Conservation (phyloP, 257 asterid genomes). For the Solanum lycopersicoides region DNA sequence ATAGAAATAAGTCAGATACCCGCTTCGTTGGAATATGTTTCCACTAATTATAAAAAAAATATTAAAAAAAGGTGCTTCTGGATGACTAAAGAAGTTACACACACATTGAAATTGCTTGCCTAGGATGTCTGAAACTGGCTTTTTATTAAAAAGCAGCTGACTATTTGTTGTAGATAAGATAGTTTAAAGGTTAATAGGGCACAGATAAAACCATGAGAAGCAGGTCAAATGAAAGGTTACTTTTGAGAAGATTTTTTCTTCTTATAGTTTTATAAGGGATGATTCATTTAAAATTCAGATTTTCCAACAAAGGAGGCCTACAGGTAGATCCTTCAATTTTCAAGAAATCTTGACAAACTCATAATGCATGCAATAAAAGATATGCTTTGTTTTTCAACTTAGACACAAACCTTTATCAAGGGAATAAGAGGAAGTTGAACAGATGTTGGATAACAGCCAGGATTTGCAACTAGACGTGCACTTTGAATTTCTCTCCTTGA, state of each 20-base stretch:
- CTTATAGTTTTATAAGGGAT: neutral
- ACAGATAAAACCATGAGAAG: neutral
- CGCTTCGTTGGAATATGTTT: neutral
- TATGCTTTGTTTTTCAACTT: neutral
- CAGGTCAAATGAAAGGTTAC: neutral
- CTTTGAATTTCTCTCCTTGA: slow-evolving; percentile 49
- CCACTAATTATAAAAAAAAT: neutral
- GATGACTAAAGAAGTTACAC: neutral
- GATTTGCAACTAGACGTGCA: slow-evolving; percentile 90
- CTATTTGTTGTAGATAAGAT: neutral
- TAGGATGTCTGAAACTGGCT: neutral
- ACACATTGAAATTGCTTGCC: neutral
- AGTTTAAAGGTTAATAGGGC: neutral
- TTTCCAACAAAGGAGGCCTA: neutral
- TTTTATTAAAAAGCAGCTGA: neutral
- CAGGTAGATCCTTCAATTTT: neutral
- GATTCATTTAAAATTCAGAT: neutral
- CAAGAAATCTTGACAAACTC: neutral
- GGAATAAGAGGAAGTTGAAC: slow-evolving; percentile 89
- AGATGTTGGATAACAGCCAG: slow-evolving; percentile 96
- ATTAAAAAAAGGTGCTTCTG: neutral
- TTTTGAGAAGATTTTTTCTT: neutral
- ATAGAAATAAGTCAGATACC: neutral
- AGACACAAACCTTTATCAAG: slow-evolving; percentile 54
- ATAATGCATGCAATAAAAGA: neutral